A percentile compares a stretch with the other conserved stretches of the same genome.
Conservation (phyloP, 176 grass and related monocot genomes). For the Aegilops umbellulata region DNA sequence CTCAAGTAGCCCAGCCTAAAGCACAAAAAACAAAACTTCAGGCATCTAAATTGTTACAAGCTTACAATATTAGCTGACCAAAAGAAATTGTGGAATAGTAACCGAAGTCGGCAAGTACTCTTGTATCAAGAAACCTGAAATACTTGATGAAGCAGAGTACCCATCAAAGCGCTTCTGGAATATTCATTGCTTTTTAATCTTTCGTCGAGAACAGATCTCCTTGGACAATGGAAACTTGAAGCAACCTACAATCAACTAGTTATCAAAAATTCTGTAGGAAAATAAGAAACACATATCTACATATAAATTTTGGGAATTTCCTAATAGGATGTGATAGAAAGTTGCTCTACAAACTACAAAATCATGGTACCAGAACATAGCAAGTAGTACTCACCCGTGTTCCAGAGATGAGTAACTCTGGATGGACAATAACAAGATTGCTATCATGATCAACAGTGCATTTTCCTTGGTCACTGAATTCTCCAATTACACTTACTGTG, state of each 20-base stretch:
- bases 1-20: conserved; percentile 75
- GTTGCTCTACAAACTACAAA: conserved; percentile 11
- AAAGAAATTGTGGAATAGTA: conserved; percentile 2
- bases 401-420: conserved; percentile 85
- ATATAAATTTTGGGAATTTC: not conserved
- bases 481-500: conserved; percentile 82
- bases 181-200: conserved; percentile 84
- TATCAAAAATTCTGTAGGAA: not conserved
- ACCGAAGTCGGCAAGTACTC: conserved; percentile 3
- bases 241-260: conserved; percentile 66
- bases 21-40: conserved; percentile 13
- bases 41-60: not conserved
- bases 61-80: conserved; percentile 26
- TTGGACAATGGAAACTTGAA: conserved; percentile 89
- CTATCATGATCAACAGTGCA: conserved; percentile 61
- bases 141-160: conserved; percentile 97
- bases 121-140: conserved; percentile 73
- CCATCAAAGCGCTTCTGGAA: conserved; percentile 73
- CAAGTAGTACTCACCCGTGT: conserved; percentile 69
- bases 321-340: conserved; percentile 4
- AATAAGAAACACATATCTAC: not conserved
- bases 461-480: conserved; percentile 70
- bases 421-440: conserved; percentile 85
- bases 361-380: conserved; percentile 10
- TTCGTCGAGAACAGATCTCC: conserved; percentile 88